Base-by-base conservation (phyloP, 352 stramenopile genomes). In the Phytophthora ohioensis region DNA sequence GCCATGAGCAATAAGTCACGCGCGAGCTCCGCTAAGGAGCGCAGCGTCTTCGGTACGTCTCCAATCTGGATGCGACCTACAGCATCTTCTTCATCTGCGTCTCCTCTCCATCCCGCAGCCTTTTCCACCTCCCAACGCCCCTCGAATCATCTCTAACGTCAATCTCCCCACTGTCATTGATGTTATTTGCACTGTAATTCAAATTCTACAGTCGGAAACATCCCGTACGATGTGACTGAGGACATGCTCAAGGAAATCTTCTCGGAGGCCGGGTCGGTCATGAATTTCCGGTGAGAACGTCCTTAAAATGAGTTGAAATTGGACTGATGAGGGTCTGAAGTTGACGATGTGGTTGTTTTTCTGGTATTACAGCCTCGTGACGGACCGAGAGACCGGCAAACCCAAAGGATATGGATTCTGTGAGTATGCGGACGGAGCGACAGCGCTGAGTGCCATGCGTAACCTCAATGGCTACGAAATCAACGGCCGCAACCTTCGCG, bases 171-270 rank as follows among this genome's bases (percentile, higher is more conserved):
- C 6, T 45, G 12, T 21, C 57, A 32, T 57, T 42, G 55, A 31
- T 72, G 32, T 21, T 48, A 60, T 47, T 62, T 10, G 1, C 54
- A 13, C 58, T 73, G 27, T n/a, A 35, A 48, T 59, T 56, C n/a
- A 52, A 70, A 69, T 42, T 60, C 45, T 34, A 10, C 68, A 96
- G 88, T 96, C 45, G 88, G 88, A 63, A 96, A 96, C 70, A 96
- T 96, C 54, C 88, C 88, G 49, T 96, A 96, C 71, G 88, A 96
- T 83, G 88, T 96, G 46, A 92, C 88, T 11, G 88, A 96, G 48
- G 88, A 96, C 9, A 87, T 87, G 85, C 87, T 96, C 41, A 90
- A 90, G 65, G 87, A 96, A 69, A 91, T 96, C 56, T 96, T 96
- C 77, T 94, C 88, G 9, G 87, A 91, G 55, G 88, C 86, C 12